Base-by-base conservation (phyloP, 2,329 filamentous ascomycete genomes). In the Penicillium sp. region DNA sequence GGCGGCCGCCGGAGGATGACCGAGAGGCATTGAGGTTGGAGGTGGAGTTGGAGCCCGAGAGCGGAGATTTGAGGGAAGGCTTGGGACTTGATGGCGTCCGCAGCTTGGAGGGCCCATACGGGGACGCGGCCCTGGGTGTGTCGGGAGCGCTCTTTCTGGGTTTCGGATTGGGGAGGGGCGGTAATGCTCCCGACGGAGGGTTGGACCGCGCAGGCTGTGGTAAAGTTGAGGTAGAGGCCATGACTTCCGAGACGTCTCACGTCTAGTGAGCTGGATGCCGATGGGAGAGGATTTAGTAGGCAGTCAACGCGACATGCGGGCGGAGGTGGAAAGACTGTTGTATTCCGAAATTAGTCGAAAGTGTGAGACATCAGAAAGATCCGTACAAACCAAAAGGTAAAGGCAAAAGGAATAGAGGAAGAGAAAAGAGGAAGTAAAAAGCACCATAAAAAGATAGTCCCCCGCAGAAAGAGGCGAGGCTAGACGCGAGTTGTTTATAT, bases 131-230 rank as follows among this genome's bases (percentile, higher is more conserved):
- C 57, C 74, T 81, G 16, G 73, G 70, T 71, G 72, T 32, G 68
- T 79, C 60, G 75, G 75, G 55, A 78, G 86, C 73, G 51, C 83
- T 87, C 71, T 88, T 90, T 58, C 90, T 83, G 38, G 87, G 86
- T 74, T 91, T 94, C 43, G 81, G 75, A 16, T 89, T 79, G 27
- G 91, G 90, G 45, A 95, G 77, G 42, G 89, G 86, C 42, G 91
- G 90, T 22, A 94, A 78, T 27, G 88, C 84, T 59, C 86, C 83
- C 29, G 84, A 86, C 14, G 91, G 89, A 46, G 91, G 88, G 55
- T 86, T 88, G 64, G 81, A 77, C 63, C 77, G 83, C 60, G 87
- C 86, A 24, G 86, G 82, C 71, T 86, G 83, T 50, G 89, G 88
- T 47, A 90, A 79, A 42, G 87, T 79, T 50, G 86, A 86, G 52